phyloP scores from a whole-genome alignment of 805 yeast genomes.

The Myxozyma nipponensis region DNA sequence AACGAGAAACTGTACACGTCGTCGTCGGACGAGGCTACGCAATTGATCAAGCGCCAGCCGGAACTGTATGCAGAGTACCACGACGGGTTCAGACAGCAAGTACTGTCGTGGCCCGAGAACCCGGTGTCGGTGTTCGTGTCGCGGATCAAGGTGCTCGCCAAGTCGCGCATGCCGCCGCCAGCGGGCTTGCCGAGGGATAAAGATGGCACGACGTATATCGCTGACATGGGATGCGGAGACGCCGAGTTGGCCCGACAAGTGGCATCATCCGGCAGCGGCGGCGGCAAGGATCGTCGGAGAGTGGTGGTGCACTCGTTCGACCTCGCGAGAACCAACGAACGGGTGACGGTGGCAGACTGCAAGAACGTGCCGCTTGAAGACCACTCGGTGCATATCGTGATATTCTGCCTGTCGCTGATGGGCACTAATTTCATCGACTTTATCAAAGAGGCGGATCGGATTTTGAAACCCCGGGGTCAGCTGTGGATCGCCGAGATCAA shows the following conservation, averaged over 20 bases:
- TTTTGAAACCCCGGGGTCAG: slow-evolving; percentile 81
- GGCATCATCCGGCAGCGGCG: slow-evolving; percentile 40
- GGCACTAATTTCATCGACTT: slow-evolving; percentile 95
- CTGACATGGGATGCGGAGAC: slow-evolving; percentile 99
- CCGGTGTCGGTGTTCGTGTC: slow-evolving; percentile 89
- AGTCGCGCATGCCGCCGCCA: slow-evolving; percentile 11
- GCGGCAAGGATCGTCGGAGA: slow-evolving; percentile 37
- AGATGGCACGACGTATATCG: slow-evolving; percentile 67
- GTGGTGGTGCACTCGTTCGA: slow-evolving; percentile 83
- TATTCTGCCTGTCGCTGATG: slow-evolving; percentile 93
- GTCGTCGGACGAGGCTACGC: slow-evolving; percentile 69
- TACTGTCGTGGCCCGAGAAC: slow-evolving; percentile 96
- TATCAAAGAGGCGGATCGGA: slow-evolving; percentile 80
- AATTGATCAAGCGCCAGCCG: slow-evolving; percentile 74
- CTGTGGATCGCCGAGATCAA: slow-evolving; percentile 97
- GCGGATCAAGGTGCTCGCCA: slow-evolving; percentile 47
- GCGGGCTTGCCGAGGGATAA: slow-evolving; percentile 49
- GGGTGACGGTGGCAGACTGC: slow-evolving; percentile 96
- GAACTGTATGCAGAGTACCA: slow-evolving; percentile 90
- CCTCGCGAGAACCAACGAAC: slow-evolving; percentile 77
- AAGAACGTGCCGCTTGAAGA: slow-evolving; percentile 81
- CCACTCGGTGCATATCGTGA: slow-evolving; percentile 77
- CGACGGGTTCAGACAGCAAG: slow-evolving; percentile 91
- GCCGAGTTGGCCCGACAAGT: slow-evolving; percentile 74
- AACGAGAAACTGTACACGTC: slow-evolving; percentile 94